A percentile compares a stretch with the other conserved stretches of the same genome.
phyloP scores from a whole-genome alignment of 1,284 basidiomycete species.

The Pascua sp. region DNA sequence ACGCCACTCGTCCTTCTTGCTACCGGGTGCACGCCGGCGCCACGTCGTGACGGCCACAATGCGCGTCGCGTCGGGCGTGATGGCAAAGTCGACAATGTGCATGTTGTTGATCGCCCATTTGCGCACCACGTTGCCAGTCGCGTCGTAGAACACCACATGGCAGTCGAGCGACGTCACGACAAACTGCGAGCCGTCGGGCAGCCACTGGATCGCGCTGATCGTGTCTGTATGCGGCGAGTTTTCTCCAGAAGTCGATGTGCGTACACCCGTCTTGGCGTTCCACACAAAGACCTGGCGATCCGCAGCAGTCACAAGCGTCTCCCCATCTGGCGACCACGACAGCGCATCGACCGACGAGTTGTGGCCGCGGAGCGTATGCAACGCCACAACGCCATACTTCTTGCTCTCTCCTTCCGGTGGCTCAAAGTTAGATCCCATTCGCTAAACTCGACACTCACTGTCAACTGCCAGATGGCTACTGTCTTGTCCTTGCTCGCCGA shows the following conservation, averaged over 20 bases:
- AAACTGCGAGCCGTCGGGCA: conserved; percentile 83
- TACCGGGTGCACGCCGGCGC: conserved; percentile 48
- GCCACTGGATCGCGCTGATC: conserved; percentile 81
- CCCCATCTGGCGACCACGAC: conserved; percentile 86
- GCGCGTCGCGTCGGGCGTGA: conserved; percentile 78
- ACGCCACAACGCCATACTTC: conserved; percentile 26
- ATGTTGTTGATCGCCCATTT: conserved; percentile 72
- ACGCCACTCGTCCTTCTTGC: conserved; percentile 28
- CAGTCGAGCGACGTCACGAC: conserved; percentile 86
- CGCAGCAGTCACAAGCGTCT: conserved; percentile 72
- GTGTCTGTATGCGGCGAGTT: conserved; percentile 64
- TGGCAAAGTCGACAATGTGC: conserved; percentile 79
- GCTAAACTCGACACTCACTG: conserved; percentile 72
- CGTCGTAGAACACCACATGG: conserved; percentile 73
- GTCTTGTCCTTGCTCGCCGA: conserved; percentile 81
- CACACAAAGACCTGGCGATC: conserved; percentile 79
- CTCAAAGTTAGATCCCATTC: neutral
- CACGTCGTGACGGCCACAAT: conserved; percentile 75
- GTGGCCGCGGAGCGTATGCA: conserved; percentile 61
- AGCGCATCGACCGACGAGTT: conserved; percentile 70
- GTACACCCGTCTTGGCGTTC: conserved; percentile 60
- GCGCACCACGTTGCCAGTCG: conserved; percentile 61
- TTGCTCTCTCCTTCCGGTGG: conserved; percentile 18
- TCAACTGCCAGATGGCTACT: conserved; percentile 82
- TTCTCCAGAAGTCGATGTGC: conserved; percentile 15